Base-by-base conservation (phyloP, 345 rosid genomes). In the Odontarrhena argentea region DNA sequence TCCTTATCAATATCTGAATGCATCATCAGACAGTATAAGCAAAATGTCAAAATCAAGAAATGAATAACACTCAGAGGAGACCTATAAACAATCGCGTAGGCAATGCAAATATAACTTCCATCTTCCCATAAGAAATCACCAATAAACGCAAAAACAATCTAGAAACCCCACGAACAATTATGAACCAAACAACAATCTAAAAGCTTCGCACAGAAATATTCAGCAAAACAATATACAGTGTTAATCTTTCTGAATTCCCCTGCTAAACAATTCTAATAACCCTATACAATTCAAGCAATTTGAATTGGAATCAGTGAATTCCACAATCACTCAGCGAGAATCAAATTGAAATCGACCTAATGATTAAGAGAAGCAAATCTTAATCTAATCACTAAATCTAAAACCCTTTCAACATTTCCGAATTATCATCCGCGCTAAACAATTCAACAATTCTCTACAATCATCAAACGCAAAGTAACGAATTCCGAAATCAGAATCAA, bases 1-100 rank as follows among this genome's bases (percentile, higher is more conserved):
- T 69, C 83, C 70, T 46, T 65, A 25, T 68, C 70, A 61, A 60
- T 69, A 14, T 77, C 97, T 90, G 68, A 14, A 55, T 49, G 36
- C 32, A 50, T 45, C 62, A 71, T 26, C 47, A 60, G 15, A 58
- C 3, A 67, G 15, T 42, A 43, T 36, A 25, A 67, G 18, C 28
- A 36, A 53, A 3, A 55, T 11, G 18, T 11, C 0, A 42, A 28
- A 30, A 37, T 10, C 32, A 38, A 54, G 26, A 35, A 34, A 13
- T 34, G 38, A 32, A 30, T n/a, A 36, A 37, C 25, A 36, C 28
- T 4, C 28, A 36, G 60, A 13, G 6, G 5, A 36, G 37, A 35
- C n/a, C 32, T 15, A 13, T 15, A 15, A 37, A 14, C 11, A 10
- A 32, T 45, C 18, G 2, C 6, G 12, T 8, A 0, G 8, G 12